Base-by-base conservation (phyloP, 2,329 filamentous ascomycete genomes). In the Lecanicillium sp. region DNA sequence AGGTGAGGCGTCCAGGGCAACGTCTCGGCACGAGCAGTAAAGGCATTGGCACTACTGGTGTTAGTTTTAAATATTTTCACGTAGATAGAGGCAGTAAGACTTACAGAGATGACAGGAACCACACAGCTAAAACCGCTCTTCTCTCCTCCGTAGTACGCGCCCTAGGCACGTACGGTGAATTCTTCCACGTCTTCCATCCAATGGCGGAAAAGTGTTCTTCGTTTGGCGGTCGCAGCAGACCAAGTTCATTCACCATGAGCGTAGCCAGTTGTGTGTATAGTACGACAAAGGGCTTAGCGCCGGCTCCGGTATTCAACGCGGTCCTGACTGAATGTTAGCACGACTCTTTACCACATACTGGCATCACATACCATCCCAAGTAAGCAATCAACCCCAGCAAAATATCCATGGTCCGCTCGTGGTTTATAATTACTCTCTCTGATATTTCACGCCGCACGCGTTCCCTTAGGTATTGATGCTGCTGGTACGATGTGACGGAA, bases 1-100 rank as follows among this genome's bases (percentile, higher is more conserved):
- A 81, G 69, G 37, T 77, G 68, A 2, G 68, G 47, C 1, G 69
- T 78, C 77, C 77, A 83, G 3, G 60, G 62, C 35, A 81, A 58
- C 2, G 65, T 49, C 37, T 79, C 73, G 36, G 66, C 61, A 33
- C 66, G 66, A 17, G 65, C 65, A 12, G 73, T 57, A 37, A 60
- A 68, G 3, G 51, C 58, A 34, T 59, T 53, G 40, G 55, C 53
- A 42, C 59, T 65, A 20, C 5, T 15, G 15, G 22, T 3, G 25
- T 48, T 4, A 52, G 52, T 33, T 39, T 51, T 18, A 27, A 30
- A 25, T 41, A 44, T 17, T 17, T 20, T n/a, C n/a, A n/a, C n/a
- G n/a, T n/a, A n/a, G n/a, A n/a, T n/a, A n/a, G n/a, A n/a, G n/a
- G n/a, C n/a, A n/a, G 14, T 3, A 17, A 20, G 14, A 50, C 54